A percentile compares a stretch with the other conserved stretches of the same genome.
These are phyloP conservation scores for Ceratobasidium sp. DNA, from an alignment of 1,284 basidiomycete species.

Conservation along the genomic window DNA sequence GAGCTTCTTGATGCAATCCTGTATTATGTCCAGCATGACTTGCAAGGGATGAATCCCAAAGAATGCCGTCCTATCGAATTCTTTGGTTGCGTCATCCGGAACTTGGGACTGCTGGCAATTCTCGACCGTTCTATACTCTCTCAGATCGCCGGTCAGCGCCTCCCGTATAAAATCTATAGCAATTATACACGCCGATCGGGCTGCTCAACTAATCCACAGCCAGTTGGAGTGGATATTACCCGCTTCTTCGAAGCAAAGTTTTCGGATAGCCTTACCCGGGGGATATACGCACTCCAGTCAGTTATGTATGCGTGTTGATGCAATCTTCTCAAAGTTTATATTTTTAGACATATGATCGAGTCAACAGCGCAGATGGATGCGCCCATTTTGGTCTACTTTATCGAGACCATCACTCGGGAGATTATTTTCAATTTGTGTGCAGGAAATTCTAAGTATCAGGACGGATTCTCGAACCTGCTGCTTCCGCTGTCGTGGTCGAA, in stretches of 20 bases:
- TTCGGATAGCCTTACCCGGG: background rate
- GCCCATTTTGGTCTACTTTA: background rate
- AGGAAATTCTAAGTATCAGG: background rate
- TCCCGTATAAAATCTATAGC: background rate
- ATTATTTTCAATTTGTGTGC: background rate
- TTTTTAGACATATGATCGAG: background rate
- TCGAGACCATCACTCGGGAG: background rate
- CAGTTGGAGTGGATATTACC: background rate
- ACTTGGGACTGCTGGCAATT: background rate
- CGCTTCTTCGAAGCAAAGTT: background rate
- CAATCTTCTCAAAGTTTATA: background rate
- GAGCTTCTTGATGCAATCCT: background rate
- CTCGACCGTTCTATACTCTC: background rate
- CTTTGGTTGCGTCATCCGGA: background rate
- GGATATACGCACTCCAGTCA: background rate
- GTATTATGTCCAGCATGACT: background rate
- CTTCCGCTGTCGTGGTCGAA: conserved; percentile 2
- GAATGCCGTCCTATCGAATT: background rate
- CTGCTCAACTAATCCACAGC: background rate
- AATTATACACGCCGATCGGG: background rate
- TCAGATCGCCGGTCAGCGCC: background rate
- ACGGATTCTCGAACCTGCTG: background rate
- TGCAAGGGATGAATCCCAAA: background rate
- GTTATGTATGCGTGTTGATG: background rate
- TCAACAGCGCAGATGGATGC: background rate